These are phyloP conservation scores for Leccinum subfulvum DNA, from an alignment of 1,284 basidiomycete genomes.

Conservation along the genomic window DNA sequence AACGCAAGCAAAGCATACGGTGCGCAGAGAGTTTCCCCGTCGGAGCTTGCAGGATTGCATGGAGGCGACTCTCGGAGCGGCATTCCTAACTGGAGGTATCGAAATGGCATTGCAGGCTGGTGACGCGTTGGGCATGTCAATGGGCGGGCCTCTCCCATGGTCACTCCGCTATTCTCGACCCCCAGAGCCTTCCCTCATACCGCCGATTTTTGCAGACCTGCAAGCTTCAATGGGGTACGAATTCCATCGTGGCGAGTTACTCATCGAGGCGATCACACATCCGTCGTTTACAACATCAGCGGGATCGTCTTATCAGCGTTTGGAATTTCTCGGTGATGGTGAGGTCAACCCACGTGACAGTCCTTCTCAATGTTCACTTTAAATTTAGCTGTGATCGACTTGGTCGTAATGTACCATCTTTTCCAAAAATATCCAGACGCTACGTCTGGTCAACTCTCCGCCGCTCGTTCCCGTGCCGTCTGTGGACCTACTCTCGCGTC, in stretches of 20 bases:
- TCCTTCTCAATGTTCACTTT: conserved; percentile 13
- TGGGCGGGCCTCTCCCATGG: conserved; percentile 71
- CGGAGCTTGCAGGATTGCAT: conserved; percentile 81
- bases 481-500: conserved; percentile 71
- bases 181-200: conserved; percentile 35
- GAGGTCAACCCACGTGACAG: conserved; percentile 23
- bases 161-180: conserved; percentile 45
- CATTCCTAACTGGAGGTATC: conserved; percentile 69
- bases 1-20: conserved; percentile 30
- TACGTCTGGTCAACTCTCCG: conserved; percentile 72
- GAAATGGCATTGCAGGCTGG: conserved; percentile 65
- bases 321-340: conserved; percentile 88
- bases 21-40: conserved; percentile 49
- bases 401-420: conserved; percentile 72
- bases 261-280: conserved; percentile 79
- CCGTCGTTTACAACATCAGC: conserved; percentile 63
- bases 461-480: conserved; percentile 69
- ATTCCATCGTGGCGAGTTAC: conserved; percentile 60
- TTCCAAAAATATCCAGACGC: conserved; percentile 67
- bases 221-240: conserved; percentile 68
- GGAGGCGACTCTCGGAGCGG: conserved; percentile 78
- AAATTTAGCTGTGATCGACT: conserved; percentile 66
- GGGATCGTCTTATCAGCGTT: conserved; percentile 72
- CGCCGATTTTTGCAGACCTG: conserved; percentile 52
- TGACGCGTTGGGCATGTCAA: conserved; percentile 60